These are phyloP conservation scores for Cryptococcus jaspeensis DNA, from an alignment of 1,284 basidiomycete genomes.

Conservation along the genomic window DNA sequence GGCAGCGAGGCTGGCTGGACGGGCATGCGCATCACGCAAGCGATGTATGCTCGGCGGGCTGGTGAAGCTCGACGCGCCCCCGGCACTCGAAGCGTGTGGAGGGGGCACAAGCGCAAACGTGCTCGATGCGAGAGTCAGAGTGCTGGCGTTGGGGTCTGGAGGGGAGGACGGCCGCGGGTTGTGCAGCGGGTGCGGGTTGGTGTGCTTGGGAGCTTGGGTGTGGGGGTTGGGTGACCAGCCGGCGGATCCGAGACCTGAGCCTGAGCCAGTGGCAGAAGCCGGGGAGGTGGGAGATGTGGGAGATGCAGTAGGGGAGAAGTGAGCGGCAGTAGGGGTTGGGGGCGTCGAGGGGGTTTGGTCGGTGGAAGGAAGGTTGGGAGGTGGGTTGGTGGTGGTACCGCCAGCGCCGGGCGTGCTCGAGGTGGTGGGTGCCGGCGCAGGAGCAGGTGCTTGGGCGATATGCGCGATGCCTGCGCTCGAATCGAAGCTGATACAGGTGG, in stretches of 20 bases:
- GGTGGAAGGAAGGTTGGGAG: neutral
- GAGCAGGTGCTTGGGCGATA: conserved; percentile 72
- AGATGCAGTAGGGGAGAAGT: too few species aligned
- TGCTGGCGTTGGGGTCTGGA: conserved; percentile 85
- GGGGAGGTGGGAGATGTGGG: neutral
- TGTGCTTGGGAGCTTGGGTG: conserved; percentile 80
- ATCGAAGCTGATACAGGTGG: conserved; percentile 86
- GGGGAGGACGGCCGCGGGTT: conserved; percentile 89
- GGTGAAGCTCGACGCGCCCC: too few species aligned
- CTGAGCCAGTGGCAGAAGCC: neutral
- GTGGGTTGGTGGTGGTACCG: too few species aligned
- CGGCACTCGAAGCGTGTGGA: conserved; percentile 3
- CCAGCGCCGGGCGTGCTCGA: neutral
- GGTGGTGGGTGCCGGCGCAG: neutral
- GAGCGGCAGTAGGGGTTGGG: neutral
- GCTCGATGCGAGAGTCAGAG: conserved; percentile 88
- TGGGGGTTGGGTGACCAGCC: conserved; percentile 21
- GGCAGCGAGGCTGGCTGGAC: conserved; percentile 10
- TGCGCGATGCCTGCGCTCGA: conserved; percentile 75
- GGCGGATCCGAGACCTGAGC: too few species aligned
- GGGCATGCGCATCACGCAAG: neutral
- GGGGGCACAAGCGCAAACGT: conserved; percentile 70
- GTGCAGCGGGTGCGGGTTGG: conserved; percentile 86
- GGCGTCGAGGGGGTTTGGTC: neutral
- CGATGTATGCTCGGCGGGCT: too few species aligned